Conservation (phyloP, 2,329 filamentous ascomycete species). For the Apiospora phragmitis region DNA sequence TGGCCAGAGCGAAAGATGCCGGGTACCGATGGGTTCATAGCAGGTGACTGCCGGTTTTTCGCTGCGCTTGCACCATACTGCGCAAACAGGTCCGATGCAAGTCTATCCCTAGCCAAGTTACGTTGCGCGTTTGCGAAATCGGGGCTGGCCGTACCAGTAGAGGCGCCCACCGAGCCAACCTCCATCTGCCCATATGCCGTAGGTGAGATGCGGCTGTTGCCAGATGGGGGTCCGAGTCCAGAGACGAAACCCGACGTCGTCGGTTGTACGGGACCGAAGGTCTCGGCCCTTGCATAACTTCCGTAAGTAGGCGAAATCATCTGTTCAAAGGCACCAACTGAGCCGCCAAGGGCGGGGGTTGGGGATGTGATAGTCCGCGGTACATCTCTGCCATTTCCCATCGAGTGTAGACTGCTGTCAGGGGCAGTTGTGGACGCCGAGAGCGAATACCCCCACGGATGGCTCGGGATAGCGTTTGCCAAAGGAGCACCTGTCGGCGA, state of each 20-base stretch:
- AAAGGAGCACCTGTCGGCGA: background rate
- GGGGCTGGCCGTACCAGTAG: background rate
- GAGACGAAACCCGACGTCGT: constrained; percentile 11
- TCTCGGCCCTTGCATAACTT: background rate
- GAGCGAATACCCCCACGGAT: constrained; percentile 52
- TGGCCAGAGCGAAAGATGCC: background rate
- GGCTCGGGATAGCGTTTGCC: constrained; percentile 38
- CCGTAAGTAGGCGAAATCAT: constrained; percentile 20
- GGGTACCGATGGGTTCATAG: background rate
- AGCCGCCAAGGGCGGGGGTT: background rate
- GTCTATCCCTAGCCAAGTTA: constrained; percentile 14
- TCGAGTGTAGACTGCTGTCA: background rate
- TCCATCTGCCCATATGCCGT: background rate
- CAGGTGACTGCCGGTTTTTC: background rate
- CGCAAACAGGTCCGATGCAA: constrained; percentile 12
- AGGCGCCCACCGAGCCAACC: background rate
- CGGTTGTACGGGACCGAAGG: constrained; percentile 15
- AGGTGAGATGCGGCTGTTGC: background rate
- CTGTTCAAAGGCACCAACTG: constrained; percentile 24
- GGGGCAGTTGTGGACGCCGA: background rate
- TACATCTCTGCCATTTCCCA: constrained; percentile 20
- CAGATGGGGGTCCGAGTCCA: background rate
- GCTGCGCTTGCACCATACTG: constrained; percentile 13
- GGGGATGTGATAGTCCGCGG: constrained; percentile 10
- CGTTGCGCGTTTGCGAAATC: constrained; percentile 11